Conservation (phyloP, 306 rosid genomes). For the Erythrophleum fordii region DNA sequence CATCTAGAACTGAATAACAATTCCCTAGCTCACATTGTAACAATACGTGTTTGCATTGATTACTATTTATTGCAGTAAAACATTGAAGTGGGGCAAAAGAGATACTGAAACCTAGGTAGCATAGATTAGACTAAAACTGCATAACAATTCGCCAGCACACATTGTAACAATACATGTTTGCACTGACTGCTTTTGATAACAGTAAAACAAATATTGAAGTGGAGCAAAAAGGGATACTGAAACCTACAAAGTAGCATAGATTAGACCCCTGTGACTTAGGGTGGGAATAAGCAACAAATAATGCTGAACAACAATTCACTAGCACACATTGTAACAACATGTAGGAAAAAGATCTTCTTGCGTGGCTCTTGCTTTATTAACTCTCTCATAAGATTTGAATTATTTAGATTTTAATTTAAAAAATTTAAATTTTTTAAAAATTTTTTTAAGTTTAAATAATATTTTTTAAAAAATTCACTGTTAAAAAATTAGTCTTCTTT, state of each 20-base stretch:
- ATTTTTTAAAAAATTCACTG: too few species aligned
- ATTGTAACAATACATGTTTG: not conserved
- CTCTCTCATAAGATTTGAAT: too few species aligned
- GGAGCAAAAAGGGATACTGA: not conserved
- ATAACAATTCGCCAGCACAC: not conserved
- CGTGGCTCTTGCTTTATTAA: too few species aligned
- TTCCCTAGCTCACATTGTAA: not conserved
- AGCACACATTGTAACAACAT: not conserved
- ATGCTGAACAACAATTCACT: not conserved
- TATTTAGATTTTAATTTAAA: too few species aligned
- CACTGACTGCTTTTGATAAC: not conserved
- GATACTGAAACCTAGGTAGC: not conserved
- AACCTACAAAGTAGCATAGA: not conserved
- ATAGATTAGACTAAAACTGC: not conserved
- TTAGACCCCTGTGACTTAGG: not conserved
- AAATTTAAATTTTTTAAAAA: too few species aligned
- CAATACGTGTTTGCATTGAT: not conserved
- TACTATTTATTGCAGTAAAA: not conserved
- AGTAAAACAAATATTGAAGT: not conserved
- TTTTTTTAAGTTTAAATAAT: too few species aligned
- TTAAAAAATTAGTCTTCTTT: too few species aligned
- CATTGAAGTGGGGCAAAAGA: not conserved
- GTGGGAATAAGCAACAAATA: not conserved
- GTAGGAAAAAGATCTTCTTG: too few species aligned
- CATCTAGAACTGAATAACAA: too few species aligned